Evolutionary conservation across 2,329 filamentous ascomycete genomes (phyloP).

Genomic region (Drechmeria coniospora): DNA sequence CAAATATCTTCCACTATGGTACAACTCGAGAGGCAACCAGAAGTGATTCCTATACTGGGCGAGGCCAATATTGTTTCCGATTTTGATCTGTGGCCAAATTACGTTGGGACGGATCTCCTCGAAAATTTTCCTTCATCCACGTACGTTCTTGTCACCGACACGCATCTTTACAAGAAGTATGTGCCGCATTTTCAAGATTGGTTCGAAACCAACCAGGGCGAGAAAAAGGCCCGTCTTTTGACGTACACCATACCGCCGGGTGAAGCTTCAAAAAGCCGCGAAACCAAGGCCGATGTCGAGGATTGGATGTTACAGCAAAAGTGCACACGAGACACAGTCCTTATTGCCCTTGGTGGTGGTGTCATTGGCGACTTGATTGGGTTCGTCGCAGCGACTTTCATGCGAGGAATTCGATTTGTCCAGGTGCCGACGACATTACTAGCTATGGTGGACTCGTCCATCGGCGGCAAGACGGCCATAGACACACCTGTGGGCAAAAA

Average conservation of each 20-base stretch:
- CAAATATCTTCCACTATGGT: too few species aligned
- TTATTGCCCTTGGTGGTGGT: constrained; percentile 86
- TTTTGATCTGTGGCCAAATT: constrained; percentile 75
- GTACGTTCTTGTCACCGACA: constrained; percentile 93
- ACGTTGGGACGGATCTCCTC: constrained; percentile 69
- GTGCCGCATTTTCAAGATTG: constrained; percentile 52
- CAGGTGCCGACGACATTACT: constrained; percentile 92
- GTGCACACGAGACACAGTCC: constrained; percentile 89
- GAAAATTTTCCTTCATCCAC: constrained; percentile 67
- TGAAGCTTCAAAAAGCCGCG: constrained; percentile 82
- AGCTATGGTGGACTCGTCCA: constrained; percentile 96
- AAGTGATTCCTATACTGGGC: too few species aligned
- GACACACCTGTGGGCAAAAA: constrained; percentile 95
- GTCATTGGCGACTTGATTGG: constrained; percentile 98
- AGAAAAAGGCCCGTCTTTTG: constrained; percentile 48
- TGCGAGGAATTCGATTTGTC: constrained; percentile 91
- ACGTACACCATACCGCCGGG: constrained; percentile 79
- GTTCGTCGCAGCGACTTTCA: constrained; percentile 94
- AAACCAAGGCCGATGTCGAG: constrained; percentile 89
- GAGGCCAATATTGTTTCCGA: constrained; percentile 85
- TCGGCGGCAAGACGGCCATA: constrained; percentile 96
- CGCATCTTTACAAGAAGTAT: constrained; percentile 72
- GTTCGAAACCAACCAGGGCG: constrained; percentile 15
- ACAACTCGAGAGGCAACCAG: too few species aligned
- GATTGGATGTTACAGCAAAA: constrained; percentile 89